Percentiles rank a stretch among this genome's conserved stretches.
Conservation (phyloP, 495 filamentous ascomycete species). For the Penicillium canariense region DNA sequence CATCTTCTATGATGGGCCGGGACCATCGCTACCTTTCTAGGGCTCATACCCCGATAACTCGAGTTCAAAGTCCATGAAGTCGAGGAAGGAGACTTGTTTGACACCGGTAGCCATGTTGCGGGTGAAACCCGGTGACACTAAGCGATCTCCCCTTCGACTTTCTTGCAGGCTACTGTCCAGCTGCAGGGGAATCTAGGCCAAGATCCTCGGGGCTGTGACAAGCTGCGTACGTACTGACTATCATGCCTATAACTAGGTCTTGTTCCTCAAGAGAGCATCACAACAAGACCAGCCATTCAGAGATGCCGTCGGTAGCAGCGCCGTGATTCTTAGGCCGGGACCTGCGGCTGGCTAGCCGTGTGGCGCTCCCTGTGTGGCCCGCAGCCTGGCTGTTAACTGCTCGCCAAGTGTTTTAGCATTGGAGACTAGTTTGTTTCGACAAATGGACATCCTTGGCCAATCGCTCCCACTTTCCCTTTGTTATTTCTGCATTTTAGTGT, state of each 20-base stretch:
- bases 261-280: background rate
- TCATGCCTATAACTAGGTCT: background rate
- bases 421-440: background rate
- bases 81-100: too few relatives aligned
- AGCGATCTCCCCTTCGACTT: too few relatives aligned
- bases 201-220: too few relatives aligned
- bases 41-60: too few relatives aligned
- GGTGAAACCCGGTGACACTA: too few relatives aligned
- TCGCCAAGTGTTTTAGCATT: slow-evolving; percentile 1
- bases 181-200: too few relatives aligned
- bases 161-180: too few relatives aligned
- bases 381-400: background rate
- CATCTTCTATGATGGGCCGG: background rate
- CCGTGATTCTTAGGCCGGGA: background rate
- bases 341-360: too few relatives aligned
- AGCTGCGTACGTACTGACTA: background rate
- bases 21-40: too few relatives aligned
- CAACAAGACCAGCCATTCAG: background rate
- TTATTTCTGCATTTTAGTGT: too few relatives aligned
- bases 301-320: background rate
- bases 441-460: background rate
- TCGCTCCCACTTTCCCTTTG: background rate
- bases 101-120: too few relatives aligned
- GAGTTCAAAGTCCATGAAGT: too few relatives aligned
- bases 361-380: background rate